Conservation (phyloP, 257 asterid genomes). For the Ligustrum vulgare region DNA sequence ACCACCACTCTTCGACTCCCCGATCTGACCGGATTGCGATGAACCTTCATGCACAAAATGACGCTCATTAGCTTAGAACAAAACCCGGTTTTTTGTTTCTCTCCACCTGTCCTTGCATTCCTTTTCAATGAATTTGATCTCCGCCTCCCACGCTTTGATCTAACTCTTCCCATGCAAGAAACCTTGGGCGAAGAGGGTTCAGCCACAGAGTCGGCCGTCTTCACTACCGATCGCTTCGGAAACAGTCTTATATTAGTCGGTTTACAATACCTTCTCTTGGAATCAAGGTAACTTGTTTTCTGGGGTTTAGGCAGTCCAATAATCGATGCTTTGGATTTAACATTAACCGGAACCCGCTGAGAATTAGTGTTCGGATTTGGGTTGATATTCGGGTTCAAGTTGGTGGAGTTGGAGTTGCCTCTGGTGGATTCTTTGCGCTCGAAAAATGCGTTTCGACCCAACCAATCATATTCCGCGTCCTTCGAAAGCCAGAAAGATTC, state of each 20-base stretch:
- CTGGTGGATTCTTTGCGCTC: constrained; percentile 67
- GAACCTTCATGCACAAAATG: constrained; percentile 40
- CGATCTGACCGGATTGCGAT: constrained; percentile 28
- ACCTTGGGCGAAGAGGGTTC: constrained; percentile 97
- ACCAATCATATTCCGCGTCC: constrained; percentile 70
- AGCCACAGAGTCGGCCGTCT: constrained; percentile 32
- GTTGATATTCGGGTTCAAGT: constrained; percentile 24
- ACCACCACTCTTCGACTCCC: constrained; percentile 36
- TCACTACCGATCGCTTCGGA: constrained; percentile 55
- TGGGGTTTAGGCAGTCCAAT: constrained; percentile 79
- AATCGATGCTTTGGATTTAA: constrained; percentile 58
- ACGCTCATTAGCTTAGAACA: constrained; percentile 45
- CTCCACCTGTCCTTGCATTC: constrained; percentile 37
- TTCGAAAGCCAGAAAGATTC: constrained; percentile 67
- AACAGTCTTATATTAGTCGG: constrained; percentile 51
- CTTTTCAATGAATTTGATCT: constrained; percentile 41
- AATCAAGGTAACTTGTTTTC: constrained; percentile 43
- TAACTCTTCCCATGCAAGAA: constrained; percentile 88
- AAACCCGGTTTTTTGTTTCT: constrained; percentile 48
- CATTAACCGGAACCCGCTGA: constrained; percentile 46
- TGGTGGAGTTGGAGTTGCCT: constrained; percentile 42
- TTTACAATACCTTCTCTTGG: constrained; percentile 44
- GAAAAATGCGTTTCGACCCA: constrained; percentile 55
- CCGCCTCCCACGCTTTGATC: constrained; percentile 77
- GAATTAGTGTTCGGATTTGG: constrained; percentile 46